Evolutionary conservation across 1,284 basidiomycete genomes (phyloP).

Genomic region (Rhodotorula sp.): DNA sequence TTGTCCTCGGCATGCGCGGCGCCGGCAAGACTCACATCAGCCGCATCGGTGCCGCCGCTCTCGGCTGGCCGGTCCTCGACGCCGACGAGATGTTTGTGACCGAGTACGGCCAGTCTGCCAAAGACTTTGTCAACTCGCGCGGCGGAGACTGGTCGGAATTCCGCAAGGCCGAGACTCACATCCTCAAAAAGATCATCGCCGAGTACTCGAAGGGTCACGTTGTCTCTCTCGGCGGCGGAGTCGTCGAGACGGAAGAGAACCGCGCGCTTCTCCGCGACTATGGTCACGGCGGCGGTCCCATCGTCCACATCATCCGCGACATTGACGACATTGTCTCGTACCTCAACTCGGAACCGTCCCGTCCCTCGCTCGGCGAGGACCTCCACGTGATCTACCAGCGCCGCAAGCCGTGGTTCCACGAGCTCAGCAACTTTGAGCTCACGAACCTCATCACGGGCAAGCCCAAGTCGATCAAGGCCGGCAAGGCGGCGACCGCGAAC

Average conservation of each 20-base stretch:
- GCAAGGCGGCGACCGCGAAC: slow-evolving; percentile 33
- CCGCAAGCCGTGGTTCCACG: slow-evolving; percentile 81
- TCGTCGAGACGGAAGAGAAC: slow-evolving; percentile 80
- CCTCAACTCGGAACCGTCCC: slow-evolving; percentile 68
- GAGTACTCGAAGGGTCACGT: slow-evolving; percentile 59
- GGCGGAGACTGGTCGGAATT: slow-evolving; percentile 68
- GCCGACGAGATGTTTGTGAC: slow-evolving; percentile 65
- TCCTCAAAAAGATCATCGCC: slow-evolving; percentile 49
- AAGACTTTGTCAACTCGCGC: slow-evolving; percentile 71
- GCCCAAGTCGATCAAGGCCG: slow-evolving; percentile 27
- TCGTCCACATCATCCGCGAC: slow-evolving; percentile 70
- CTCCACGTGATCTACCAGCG: slow-evolving; percentile 78
- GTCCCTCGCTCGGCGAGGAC: slow-evolving; percentile 83
- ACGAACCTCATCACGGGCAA: slow-evolving; percentile 65
- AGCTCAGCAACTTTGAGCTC: slow-evolving; percentile 81
- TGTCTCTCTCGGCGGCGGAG: slow-evolving; percentile 90
- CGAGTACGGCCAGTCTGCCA: slow-evolving; percentile 57
- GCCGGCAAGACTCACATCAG: slow-evolving; percentile 93
- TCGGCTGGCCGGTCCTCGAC: slow-evolving; percentile 79
- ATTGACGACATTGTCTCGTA: slow-evolving; percentile 71
- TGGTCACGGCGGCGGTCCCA: slow-evolving; percentile 59
- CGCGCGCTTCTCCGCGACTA: slow-evolving; percentile 70
- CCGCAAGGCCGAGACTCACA: slow-evolving; percentile 54
- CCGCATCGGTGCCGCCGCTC: slow-evolving; percentile 67
- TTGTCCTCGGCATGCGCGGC: slow-evolving; percentile 87